Percentiles rank a stretch among this genome's conserved stretches.
Conservation (phyloP, 129 eudicot genomes). For the Flaveria linearis region DNA sequence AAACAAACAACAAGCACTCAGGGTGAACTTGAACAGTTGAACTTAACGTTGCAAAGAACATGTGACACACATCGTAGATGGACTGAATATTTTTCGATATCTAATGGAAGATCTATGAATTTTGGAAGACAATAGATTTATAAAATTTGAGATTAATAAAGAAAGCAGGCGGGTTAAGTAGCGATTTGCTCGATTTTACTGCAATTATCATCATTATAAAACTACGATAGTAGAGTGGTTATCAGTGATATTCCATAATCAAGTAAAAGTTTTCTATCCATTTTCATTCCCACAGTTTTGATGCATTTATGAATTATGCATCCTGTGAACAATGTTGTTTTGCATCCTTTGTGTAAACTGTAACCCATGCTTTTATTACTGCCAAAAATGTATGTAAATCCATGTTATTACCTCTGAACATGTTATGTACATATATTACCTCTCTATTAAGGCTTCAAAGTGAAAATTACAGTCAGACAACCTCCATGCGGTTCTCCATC, state of each 20-base stretch:
- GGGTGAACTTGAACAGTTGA: background rate
- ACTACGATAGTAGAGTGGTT: background rate
- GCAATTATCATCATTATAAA: background rate
- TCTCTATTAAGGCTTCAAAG: constrained; percentile 10
- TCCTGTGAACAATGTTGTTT: constrained; percentile 11
- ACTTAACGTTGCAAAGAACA: background rate
- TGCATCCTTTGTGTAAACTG: constrained; percentile 23
- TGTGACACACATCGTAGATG: background rate
- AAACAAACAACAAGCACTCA: background rate
- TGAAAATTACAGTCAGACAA: constrained; percentile 21
- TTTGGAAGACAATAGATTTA: background rate
- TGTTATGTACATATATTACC: constrained; percentile 26
- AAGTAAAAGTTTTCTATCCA: constrained; percentile 9
- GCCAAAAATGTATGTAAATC: constrained; percentile 30
- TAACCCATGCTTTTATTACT: constrained; percentile 31
- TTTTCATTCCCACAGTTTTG: constrained; percentile 19
- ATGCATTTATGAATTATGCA: constrained; percentile 11
- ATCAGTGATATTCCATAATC: constrained; percentile 14
- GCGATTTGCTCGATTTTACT: background rate
- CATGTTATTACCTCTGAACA: constrained; percentile 29
- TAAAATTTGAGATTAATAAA: background rate
- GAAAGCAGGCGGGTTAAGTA: background rate
- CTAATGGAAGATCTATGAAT: background rate
- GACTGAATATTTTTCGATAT: background rate
- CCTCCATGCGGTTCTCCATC: constrained; percentile 30